These are phyloP conservation scores for Aspergillus uvarum DNA, from an alignment of 2,329 filamentous ascomycete genomes.

Conservation along the genomic window DNA sequence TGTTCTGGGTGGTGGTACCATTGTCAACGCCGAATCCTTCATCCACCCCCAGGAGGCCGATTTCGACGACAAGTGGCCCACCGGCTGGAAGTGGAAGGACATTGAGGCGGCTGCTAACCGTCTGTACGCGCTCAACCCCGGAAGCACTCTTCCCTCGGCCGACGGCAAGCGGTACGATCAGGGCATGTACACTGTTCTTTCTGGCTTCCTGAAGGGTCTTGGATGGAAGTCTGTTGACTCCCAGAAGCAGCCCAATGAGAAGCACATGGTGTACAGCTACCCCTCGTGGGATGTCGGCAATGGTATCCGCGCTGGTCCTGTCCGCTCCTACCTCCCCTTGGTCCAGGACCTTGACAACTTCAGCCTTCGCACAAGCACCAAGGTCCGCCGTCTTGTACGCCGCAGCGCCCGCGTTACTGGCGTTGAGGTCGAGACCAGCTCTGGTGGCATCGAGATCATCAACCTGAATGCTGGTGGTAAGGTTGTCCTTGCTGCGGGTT, in stretches of 20 bases:
- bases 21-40: slow-evolving; percentile 21
- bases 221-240: slow-evolving; percentile 64
- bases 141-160: slow-evolving; percentile 63
- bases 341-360: slow-evolving; percentile 63
- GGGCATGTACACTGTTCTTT: slow-evolving; percentile 63
- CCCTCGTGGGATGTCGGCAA: slow-evolving; percentile 65
- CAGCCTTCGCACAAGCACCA: slow-evolving; percentile 63
- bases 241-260: slow-evolving; percentile 58
- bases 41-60: slow-evolving; percentile 55
- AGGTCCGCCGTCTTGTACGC: slow-evolving; percentile 64
- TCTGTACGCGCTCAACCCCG: slow-evolving; percentile 68
- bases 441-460: slow-evolving; percentile 56
- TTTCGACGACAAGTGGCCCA: slow-evolving; percentile 70
- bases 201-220: slow-evolving; percentile 55
- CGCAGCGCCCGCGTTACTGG: slow-evolving; percentile 62
- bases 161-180: slow-evolving; percentile 66
- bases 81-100: slow-evolving; percentile 66
- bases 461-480: slow-evolving; percentile 62
- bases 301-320: slow-evolving; percentile 66
- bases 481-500: slow-evolving; percentile 66
- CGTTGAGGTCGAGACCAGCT: slow-evolving; percentile 19
- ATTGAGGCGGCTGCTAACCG: slow-evolving; percentile 59
- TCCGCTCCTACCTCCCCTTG: slow-evolving; percentile 67
- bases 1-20: slow-evolving; percentile 21
- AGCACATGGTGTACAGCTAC: slow-evolving; percentile 64